A percentile compares a stretch with the other conserved stretches of the same genome.
phyloP scores from a whole-genome alignment of 2,329 filamentous ascomycete species.

The Ophiostoma tasmaniense region DNA sequence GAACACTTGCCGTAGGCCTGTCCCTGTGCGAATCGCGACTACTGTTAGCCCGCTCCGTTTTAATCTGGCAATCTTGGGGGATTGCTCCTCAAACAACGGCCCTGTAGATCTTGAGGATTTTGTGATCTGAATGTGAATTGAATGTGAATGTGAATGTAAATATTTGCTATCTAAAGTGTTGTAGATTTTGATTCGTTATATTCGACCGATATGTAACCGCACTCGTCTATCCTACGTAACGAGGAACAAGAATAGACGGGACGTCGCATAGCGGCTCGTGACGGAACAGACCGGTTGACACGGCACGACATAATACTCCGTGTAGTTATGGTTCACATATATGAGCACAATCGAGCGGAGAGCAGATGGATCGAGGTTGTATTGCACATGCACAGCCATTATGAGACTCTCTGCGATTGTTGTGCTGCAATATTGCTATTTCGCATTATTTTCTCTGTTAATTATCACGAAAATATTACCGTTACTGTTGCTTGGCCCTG shows the following conservation, averaged over 20 bases:
- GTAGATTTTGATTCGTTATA: no score
- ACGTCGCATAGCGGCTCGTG: not conserved
- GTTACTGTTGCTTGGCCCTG: not conserved
- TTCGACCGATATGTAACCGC: not conserved
- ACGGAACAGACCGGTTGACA: conserved; percentile 1
- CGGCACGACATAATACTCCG: not conserved
- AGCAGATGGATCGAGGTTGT: not conserved
- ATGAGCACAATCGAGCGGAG: not conserved
- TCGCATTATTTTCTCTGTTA: not conserved
- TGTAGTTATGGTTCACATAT: not conserved
- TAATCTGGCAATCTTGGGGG: not conserved
- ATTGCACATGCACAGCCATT: not conserved
- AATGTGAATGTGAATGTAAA: no score
- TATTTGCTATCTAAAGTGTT: not conserved
- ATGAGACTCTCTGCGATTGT: not conserved
- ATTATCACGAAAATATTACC: not conserved
- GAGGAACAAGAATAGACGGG: not conserved
- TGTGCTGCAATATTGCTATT: not conserved
- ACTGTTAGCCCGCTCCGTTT: not conserved
- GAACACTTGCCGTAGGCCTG: not conserved
- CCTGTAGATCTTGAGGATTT: not conserved
- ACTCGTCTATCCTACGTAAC: no score
- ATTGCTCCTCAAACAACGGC: not conserved
- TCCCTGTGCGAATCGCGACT: not conserved
- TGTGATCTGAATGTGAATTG: not conserved